Conservation (phyloP, 352 stramenopile species). For the Phytophthora fragariae region DNA sequence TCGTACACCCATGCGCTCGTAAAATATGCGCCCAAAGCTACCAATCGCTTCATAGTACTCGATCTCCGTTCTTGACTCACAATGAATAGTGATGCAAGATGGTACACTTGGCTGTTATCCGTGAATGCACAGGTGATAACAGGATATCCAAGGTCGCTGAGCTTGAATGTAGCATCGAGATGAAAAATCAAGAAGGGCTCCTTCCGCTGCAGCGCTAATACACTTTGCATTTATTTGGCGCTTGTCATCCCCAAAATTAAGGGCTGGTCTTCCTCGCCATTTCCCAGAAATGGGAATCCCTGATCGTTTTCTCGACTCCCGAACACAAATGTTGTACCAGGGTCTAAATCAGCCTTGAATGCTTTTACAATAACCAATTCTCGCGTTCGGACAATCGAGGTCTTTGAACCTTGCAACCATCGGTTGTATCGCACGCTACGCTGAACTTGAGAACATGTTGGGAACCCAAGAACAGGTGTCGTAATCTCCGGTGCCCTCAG, state of each 20-base stretch:
- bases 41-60: no score
- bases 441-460: constrained; percentile 6
- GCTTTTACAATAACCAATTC: constrained; percentile 2
- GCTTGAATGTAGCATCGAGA: constrained; percentile 1
- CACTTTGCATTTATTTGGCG: not conserved
- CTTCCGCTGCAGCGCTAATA: not conserved
- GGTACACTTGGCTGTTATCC: not conserved
- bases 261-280: constrained; percentile 21
- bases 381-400: not conserved
- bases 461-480: not conserved
- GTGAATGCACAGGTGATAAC: constrained; percentile 14
- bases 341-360: not conserved
- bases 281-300: constrained; percentile 13
- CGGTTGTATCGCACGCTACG: constrained; percentile 10
- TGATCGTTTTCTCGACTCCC: constrained; percentile 1
- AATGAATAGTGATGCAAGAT: constrained; percentile 4
- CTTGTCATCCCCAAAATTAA: constrained; percentile 6
- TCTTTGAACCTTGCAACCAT: constrained; percentile 6
- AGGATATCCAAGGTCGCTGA: constrained; percentile 8
- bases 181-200: constrained; percentile 3
- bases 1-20: not conserved
- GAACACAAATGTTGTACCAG: constrained; percentile 5
- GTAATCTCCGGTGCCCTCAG: constrained; percentile 5
- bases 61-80: no score
- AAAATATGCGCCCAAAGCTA: not conserved